A percentile compares a stretch with the other conserved stretches of the same genome.
These are phyloP conservation scores for Coemansia sp. DNA, from an alignment of 192 early-diverging fungal species.

Conservation along the genomic window DNA sequence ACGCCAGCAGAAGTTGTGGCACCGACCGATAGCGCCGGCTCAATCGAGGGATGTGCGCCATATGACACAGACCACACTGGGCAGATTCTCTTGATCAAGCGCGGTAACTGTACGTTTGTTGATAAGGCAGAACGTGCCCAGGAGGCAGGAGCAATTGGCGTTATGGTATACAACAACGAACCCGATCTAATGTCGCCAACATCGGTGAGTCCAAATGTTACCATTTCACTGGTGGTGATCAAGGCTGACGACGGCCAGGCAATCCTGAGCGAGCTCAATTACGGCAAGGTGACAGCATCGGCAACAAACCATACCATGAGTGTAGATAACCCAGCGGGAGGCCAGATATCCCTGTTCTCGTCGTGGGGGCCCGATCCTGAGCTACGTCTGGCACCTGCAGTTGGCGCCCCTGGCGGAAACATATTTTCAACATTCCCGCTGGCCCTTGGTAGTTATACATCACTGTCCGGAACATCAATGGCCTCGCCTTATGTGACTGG, in stretches of 20 bases:
- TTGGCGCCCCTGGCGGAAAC: slow-evolving; percentile 61
- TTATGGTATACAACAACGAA: slow-evolving; percentile 63
- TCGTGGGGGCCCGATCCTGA: slow-evolving; percentile 71
- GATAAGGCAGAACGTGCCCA: slow-evolving; percentile 59
- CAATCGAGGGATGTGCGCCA: slow-evolving; percentile 58
- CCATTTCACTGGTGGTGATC: slow-evolving; percentile 59
- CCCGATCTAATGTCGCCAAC: slow-evolving; percentile 43
- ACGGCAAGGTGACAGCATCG: slow-evolving; percentile 34
- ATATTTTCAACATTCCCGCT: slow-evolving; percentile 63
- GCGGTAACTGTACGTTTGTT: slow-evolving; percentile 67
- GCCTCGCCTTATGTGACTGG: slow-evolving; percentile 60
- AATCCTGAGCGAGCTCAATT: slow-evolving; percentile 50
- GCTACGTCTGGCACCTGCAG: slow-evolving; percentile 62
- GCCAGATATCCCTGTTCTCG: slow-evolving; percentile 68
- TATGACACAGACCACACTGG: slow-evolving; percentile 40
- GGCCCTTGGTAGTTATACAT: slow-evolving; percentile 55
- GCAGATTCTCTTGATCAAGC: slow-evolving; percentile 62
- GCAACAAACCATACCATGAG: slow-evolving; percentile 54
- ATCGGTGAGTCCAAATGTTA: slow-evolving; percentile 37
- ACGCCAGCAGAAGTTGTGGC: slow-evolving; percentile 40
- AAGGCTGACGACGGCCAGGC: slow-evolving; percentile 52
- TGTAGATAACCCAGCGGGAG: slow-evolving; percentile 51
- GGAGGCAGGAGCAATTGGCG: slow-evolving; percentile 59
- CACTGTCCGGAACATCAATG: slow-evolving; percentile 66
- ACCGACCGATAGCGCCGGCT: slow-evolving; percentile 43